Conservation (phyloP, 2,329 filamentous ascomycete genomes). For the Diaporthe caulivora region DNA sequence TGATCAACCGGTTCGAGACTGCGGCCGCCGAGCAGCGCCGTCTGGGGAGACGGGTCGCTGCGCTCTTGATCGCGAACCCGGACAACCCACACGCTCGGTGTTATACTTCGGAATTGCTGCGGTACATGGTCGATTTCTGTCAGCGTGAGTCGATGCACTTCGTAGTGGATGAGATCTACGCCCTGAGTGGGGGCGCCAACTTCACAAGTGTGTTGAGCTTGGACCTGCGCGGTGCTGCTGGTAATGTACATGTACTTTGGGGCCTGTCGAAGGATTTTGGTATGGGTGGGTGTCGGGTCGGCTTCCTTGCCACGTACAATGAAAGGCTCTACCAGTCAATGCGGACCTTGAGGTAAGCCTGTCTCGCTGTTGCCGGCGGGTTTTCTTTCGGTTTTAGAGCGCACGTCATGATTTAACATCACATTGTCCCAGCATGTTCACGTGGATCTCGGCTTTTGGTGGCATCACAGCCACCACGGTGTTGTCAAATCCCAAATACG, state of each 20-base stretch:
- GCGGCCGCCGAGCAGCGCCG: slow-evolving; percentile 30
- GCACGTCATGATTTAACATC: slow-evolving; percentile 2
- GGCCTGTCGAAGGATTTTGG: slow-evolving; percentile 37
- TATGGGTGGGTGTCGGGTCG: slow-evolving; percentile 32
- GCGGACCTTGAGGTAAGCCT: slow-evolving; percentile 35
- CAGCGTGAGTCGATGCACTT: slow-evolving; percentile 33
- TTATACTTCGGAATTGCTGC: slow-evolving; percentile 31
- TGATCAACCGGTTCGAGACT: slow-evolving; percentile 24
- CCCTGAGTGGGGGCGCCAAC: slow-evolving; percentile 26
- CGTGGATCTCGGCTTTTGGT: slow-evolving; percentile 35
- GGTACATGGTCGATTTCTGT: slow-evolving; percentile 35
- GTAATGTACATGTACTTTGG: slow-evolving; percentile 35
- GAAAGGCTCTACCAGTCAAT: slow-evolving; percentile 36
- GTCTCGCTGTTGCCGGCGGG: background rate
- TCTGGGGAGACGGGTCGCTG: slow-evolving; percentile 33
- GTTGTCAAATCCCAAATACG: slow-evolving; percentile 30
- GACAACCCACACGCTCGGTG: slow-evolving; percentile 36
- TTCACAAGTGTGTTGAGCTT: slow-evolving; percentile 35
- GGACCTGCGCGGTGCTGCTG: slow-evolving; percentile 29
- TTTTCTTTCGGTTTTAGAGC: background rate
- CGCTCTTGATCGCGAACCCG: slow-evolving; percentile 38
- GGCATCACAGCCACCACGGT: slow-evolving; percentile 26
- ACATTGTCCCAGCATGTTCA: slow-evolving; percentile 33
- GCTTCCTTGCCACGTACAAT: slow-evolving; percentile 36
- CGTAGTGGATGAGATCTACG: slow-evolving; percentile 38